Evolutionary conservation across 1,139 yeast species (phyloP).

Genomic region (Kodamaea ohmeri): DNA sequence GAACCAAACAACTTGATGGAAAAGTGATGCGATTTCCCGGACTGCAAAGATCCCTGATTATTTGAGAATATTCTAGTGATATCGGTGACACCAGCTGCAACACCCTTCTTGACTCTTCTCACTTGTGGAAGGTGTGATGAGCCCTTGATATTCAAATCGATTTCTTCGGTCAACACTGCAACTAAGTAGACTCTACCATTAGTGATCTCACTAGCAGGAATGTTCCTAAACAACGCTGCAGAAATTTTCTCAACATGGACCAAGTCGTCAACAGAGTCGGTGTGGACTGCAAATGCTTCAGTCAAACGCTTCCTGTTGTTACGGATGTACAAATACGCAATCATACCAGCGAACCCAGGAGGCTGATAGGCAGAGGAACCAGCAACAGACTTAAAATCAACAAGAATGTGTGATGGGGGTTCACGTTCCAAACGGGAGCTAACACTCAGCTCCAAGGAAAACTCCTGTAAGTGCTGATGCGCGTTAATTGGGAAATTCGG

Average conservation of each 20-base stretch:
- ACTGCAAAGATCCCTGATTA: slow-evolving; percentile 55
- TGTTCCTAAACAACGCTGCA: slow-evolving; percentile 76
- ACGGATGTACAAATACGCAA: slow-evolving; percentile 71
- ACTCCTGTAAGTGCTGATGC: slow-evolving; percentile 31
- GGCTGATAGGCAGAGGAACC: slow-evolving; percentile 64
- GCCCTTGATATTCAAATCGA: slow-evolving; percentile 35
- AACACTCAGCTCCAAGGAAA: slow-evolving; percentile 42
- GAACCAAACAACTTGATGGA: slow-evolving; percentile 73
- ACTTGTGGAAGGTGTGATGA: slow-evolving; percentile 27
- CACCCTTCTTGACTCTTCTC: slow-evolving; percentile 65
- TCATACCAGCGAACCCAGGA: slow-evolving; percentile 67
- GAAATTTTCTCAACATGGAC: slow-evolving; percentile 64
- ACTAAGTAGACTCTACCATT: slow-evolving; percentile 64
- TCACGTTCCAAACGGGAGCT: slow-evolving; percentile 48
- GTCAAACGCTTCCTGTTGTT: slow-evolving; percentile 65
- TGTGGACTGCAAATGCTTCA: slow-evolving; percentile 74
- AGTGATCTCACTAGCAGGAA: slow-evolving; percentile 69
- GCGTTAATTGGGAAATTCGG: slow-evolving; percentile 66
- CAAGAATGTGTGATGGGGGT: slow-evolving; percentile 73
- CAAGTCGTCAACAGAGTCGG: slow-evolving; percentile 57
- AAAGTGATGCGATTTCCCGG: slow-evolving; percentile 70
- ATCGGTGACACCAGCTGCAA: slow-evolving; percentile 88
- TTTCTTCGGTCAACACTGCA: slow-evolving; percentile 64
- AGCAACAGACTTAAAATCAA: slow-evolving; percentile 71
- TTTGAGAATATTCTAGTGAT: slow-evolving; percentile 74